phyloP scores from a whole-genome alignment of 352 stramenopile genomes.

The Pythium grandisporangium region DNA sequence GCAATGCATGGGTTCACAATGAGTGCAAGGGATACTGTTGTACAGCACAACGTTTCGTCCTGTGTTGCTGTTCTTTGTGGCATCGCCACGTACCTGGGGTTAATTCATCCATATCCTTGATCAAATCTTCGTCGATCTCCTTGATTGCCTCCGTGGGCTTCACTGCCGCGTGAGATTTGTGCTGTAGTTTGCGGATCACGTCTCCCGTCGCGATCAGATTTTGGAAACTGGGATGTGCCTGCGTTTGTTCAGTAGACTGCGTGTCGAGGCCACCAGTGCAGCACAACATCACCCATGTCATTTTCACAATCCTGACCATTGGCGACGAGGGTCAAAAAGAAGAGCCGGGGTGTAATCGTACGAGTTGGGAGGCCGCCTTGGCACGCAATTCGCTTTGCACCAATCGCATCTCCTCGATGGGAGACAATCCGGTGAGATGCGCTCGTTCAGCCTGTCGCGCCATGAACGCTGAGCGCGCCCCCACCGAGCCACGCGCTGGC shows the following conservation, averaged over 20 bases:
- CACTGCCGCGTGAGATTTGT: slow-evolving; percentile 31
- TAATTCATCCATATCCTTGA: slow-evolving; percentile 64
- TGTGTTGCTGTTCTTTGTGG: too few relatives aligned
- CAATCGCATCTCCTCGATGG: slow-evolving; percentile 77
- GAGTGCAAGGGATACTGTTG: too few relatives aligned
- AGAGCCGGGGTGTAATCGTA: slow-evolving; percentile 4
- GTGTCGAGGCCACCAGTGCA: too few relatives aligned
- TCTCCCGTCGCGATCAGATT: slow-evolving; percentile 50
- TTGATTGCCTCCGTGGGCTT: slow-evolving; percentile 22
- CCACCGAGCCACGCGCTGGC: not conserved
- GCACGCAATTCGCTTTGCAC: slow-evolving; percentile 73
- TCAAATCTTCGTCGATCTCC: slow-evolving; percentile 13
- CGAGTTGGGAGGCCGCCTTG: slow-evolving; percentile 50
- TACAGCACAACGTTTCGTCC: too few relatives aligned
- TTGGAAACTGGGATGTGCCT: slow-evolving; percentile 33
- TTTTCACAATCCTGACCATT: too few relatives aligned
- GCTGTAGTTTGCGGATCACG: slow-evolving; percentile 49
- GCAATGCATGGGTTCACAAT: too few relatives aligned
- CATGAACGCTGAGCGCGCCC: slow-evolving; percentile 57
- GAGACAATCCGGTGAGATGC: slow-evolving; percentile 66
- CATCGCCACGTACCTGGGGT: slow-evolving; percentile 68
- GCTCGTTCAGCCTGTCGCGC: slow-evolving; percentile 54
- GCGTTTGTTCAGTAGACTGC: slow-evolving; percentile 19
- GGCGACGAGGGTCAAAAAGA: too few relatives aligned
- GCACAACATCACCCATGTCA: too few relatives aligned